These are phyloP conservation scores for Galeopsis tetrahit DNA, from an alignment of 257 asterid genomes.

Conservation along the genomic window DNA sequence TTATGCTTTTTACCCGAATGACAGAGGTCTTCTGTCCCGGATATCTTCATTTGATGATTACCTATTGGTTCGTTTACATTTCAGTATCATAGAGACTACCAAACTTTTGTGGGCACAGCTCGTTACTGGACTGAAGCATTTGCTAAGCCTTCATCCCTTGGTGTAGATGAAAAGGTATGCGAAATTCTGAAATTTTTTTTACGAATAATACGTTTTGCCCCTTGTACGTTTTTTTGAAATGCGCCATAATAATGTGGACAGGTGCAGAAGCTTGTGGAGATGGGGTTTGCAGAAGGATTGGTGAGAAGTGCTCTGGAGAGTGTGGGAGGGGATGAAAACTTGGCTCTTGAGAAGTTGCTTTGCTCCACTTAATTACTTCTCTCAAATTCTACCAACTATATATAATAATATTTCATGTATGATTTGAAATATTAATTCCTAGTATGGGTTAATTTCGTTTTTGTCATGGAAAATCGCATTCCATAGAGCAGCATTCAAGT, in stretches of 20 bases:
- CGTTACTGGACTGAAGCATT: slow-evolving; percentile 98
- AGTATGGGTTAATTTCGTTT: too few relatives aligned
- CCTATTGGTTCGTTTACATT: neutral
- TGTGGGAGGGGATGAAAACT: slow-evolving; percentile 88
- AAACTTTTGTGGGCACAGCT: slow-evolving; percentile 79
- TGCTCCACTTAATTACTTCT: slow-evolving; percentile 60
- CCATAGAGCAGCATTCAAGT: too few relatives aligned
- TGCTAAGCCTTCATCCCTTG: slow-evolving; percentile 77
- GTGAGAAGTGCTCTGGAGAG: slow-evolving; percentile 72
- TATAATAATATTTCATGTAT: too few relatives aligned
- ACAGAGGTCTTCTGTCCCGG: neutral
- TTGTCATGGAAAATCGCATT: too few relatives aligned
- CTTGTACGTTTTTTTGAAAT: neutral
- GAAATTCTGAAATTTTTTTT: neutral
- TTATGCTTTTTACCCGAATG: too few relatives aligned
- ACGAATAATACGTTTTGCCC: neutral
- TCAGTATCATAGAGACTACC: slow-evolving; percentile 78
- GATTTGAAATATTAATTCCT: too few relatives aligned
- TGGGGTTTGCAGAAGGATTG: slow-evolving; percentile 86
- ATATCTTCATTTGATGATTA: slow-evolving; percentile 16
- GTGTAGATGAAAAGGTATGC: slow-evolving; percentile 82
- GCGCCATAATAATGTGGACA: slow-evolving; percentile 32
- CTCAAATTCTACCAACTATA: too few relatives aligned
- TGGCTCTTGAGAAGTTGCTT: slow-evolving; percentile 99
- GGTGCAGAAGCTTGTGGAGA: slow-evolving; percentile 93